A percentile compares a stretch with the other conserved stretches of the same genome.
Evolutionary conservation across 1,284 basidiomycete species (phyloP).

Genomic region (Phlebopus sp.): DNA sequence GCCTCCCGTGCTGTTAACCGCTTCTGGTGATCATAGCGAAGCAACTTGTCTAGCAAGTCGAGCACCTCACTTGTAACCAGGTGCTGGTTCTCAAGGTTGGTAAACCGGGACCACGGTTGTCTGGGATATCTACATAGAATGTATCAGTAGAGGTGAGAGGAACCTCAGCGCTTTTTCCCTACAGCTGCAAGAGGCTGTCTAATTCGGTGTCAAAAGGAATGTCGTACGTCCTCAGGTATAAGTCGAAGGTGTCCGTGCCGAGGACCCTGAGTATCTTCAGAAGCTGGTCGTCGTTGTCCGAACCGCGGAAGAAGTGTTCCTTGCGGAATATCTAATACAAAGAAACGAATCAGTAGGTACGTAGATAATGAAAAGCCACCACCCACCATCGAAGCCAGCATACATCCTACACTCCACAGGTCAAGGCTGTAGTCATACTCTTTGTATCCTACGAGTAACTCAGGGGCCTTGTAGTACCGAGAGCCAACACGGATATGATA

Average conservation of each 20-base stretch:
- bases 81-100: constrained; percentile 69
- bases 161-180: constrained; percentile 16
- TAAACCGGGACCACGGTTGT: constrained; percentile 74
- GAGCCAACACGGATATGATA: constrained; percentile 91
- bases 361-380: not conserved
- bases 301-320: constrained; percentile 89
- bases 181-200: constrained; percentile 64
- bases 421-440: constrained; percentile 85
- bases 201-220: constrained; percentile 75
- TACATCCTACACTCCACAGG: constrained; percentile 88
- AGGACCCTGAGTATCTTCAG: constrained; percentile 87
- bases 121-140: constrained; percentile 55
- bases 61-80: constrained; percentile 73
- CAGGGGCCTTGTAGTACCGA: constrained; percentile 88
- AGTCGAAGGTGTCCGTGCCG: constrained; percentile 80
- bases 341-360: constrained; percentile 16
- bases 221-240: constrained; percentile 67
- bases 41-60: constrained; percentile 81
- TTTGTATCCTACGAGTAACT: constrained; percentile 84
- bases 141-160: constrained; percentile 4
- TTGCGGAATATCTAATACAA: constrained; percentile 72
- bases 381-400: constrained; percentile 82
- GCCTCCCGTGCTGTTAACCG: constrained; percentile 80
- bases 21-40: constrained; percentile 84
- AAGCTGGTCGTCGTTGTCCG: constrained; percentile 88